Percentiles rank a stretch among this genome's conserved stretches.
Evolutionary conservation across 2,329 filamentous ascomycete genomes (phyloP).

Genomic region (Taxawa tesnikishii): DNA sequence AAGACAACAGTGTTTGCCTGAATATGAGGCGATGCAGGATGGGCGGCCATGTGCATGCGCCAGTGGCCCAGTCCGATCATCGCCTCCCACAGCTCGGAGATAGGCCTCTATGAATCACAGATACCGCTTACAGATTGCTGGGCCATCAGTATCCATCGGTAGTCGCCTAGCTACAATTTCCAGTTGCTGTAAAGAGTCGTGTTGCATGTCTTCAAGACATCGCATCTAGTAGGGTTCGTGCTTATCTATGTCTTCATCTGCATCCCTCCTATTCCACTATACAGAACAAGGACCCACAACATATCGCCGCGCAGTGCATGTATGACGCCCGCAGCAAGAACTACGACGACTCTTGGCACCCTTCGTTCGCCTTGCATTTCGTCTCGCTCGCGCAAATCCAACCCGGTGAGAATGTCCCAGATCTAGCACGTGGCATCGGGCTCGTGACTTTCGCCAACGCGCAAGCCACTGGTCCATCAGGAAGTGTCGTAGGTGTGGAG

Average conservation of each 20-base stretch:
- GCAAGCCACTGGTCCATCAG: slow-evolving; percentile 23
- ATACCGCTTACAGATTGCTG: background rate
- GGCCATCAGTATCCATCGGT: background rate
- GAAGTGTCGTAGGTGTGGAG: slow-evolving; percentile 28
- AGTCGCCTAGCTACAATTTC: too few relatives aligned
- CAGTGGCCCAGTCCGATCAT: too few relatives aligned
- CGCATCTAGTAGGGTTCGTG: too few relatives aligned
- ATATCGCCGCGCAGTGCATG: slow-evolving; percentile 7
- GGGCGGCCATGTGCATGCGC: too few relatives aligned
- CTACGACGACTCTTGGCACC: slow-evolving; percentile 31
- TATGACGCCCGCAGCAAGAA: slow-evolving; percentile 21
- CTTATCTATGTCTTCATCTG: too few relatives aligned
- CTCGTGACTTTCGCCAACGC: slow-evolving; percentile 27
- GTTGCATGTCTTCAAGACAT: too few relatives aligned
- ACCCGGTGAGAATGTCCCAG: slow-evolving; percentile 28
- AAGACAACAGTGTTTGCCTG: too few relatives aligned
- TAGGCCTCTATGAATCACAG: background rate
- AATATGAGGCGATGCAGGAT: too few relatives aligned
- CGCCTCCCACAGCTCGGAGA: too few relatives aligned
- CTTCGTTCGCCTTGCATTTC: slow-evolving; percentile 25
- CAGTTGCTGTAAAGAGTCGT: too few relatives aligned
- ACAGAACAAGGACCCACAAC: background rate
- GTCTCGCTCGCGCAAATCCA: slow-evolving; percentile 14
- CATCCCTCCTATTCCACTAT: background rate
- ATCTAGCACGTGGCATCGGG: slow-evolving; percentile 34